A percentile compares a stretch with the other conserved stretches of the same genome.
phyloP scores from a whole-genome alignment of 495 filamentous ascomycete genomes.

The Tetracladium setigerum region DNA sequence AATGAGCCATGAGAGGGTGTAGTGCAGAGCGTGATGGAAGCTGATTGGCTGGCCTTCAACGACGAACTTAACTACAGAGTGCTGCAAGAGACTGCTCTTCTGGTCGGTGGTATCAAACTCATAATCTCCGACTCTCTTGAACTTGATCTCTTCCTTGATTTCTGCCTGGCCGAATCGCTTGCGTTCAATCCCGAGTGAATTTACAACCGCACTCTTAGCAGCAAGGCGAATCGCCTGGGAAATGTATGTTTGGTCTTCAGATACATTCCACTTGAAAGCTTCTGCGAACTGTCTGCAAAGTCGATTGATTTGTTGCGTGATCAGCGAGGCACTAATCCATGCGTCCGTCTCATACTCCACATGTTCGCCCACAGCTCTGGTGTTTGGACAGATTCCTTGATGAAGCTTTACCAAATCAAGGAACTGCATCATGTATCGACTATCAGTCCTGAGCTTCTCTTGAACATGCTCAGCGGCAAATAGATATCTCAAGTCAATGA shows the following conservation, averaged over 20 bases:
- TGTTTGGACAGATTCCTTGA: constrained; percentile 93
- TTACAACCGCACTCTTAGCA: constrained; percentile 70
- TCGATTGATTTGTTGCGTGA: constrained; percentile 90
- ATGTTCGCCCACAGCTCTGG: constrained; percentile 86
- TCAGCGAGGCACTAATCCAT: constrained; percentile 93
- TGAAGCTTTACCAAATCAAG: constrained; percentile 91
- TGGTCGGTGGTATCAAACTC: constrained; percentile 60
- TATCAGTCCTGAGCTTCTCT: constrained; percentile 69
- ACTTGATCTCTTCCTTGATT: constrained; percentile 73
- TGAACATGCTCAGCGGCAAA: constrained; percentile 82
- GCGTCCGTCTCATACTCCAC: constrained; percentile 97
- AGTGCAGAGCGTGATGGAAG: constrained; percentile 96
- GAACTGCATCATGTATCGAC: constrained; percentile 86
- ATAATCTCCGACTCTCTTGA: constrained; percentile 69
- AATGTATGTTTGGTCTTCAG: constrained; percentile 54
- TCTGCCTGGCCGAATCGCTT: constrained; percentile 79
- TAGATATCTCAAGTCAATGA: constrained; percentile 84
- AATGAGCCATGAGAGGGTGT: constrained; percentile 94
- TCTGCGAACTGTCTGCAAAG: constrained; percentile 83
- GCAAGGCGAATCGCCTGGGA: constrained; percentile 66
- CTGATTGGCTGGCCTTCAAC: constrained; percentile 88
- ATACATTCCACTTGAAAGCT: constrained; percentile 62
- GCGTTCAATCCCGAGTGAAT: constrained; percentile 85
- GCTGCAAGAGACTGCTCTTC: constrained; percentile 28
- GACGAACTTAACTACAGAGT: constrained; percentile 74